Conservation (phyloP, 352 stramenopile species). For the Aphanomyces stellatus region DNA sequence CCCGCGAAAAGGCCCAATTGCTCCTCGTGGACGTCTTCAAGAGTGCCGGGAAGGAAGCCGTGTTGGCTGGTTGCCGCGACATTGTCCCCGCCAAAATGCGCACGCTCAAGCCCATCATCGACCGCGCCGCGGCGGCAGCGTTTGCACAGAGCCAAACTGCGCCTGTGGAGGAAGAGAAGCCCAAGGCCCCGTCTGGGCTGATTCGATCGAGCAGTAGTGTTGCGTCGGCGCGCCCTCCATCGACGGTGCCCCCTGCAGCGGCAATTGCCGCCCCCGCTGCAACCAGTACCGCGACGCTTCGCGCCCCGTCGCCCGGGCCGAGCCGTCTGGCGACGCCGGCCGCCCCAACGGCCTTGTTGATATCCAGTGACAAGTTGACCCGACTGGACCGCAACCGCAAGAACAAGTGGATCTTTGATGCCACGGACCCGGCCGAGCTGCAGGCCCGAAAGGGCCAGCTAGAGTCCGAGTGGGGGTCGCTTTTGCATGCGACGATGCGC, state of each 20-base stretch:
- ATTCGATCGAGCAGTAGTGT: background rate
- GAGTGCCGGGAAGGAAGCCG: conserved; percentile 63
- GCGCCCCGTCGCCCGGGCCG: background rate
- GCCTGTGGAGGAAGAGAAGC: background rate
- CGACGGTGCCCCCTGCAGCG: too few species aligned
- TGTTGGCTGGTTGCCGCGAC: conserved; percentile 62
- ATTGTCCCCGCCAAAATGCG: conserved; percentile 83
- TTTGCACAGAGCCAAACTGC: background rate
- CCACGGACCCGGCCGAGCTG: conserved; percentile 59
- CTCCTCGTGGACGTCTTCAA: conserved; percentile 76
- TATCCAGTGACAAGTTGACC: conserved; percentile 10
- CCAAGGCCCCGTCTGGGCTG: background rate
- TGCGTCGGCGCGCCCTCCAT: background rate
- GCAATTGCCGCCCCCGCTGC: too few species aligned
- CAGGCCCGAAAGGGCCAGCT: conserved; percentile 58
- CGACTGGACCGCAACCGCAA: conserved; percentile 17
- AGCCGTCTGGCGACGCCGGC: background rate
- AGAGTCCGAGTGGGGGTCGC: conserved; percentile 68
- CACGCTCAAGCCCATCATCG: conserved; percentile 72
- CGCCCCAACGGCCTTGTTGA: background rate
- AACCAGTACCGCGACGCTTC: background rate
- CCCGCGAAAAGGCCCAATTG: conserved; percentile 68
- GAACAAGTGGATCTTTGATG: conserved; percentile 82
- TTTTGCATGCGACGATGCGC: conserved; percentile 53
- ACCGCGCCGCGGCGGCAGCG: conserved; percentile 48